Percentiles rank a stretch among this genome's conserved stretches.
Conservation (phyloP, 345 rosid species). For the Citrus cavaleriei region DNA sequence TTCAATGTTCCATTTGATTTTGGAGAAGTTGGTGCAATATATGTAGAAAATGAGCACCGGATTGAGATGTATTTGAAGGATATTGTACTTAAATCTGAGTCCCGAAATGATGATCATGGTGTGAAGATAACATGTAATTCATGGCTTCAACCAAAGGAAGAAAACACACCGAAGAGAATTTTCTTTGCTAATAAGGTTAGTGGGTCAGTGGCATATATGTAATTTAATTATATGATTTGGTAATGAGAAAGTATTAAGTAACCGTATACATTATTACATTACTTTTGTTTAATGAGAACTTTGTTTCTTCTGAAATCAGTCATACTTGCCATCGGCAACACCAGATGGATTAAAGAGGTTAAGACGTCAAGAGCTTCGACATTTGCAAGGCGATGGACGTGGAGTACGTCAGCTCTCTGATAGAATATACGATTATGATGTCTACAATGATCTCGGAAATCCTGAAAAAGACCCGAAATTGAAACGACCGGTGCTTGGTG, state of each 20-base stretch:
- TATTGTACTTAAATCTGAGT: slow-evolving; percentile 25
- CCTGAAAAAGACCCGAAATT: slow-evolving; percentile 16
- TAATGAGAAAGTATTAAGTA: no score
- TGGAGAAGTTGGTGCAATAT: slow-evolving; percentile 60
- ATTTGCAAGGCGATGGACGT: slow-evolving; percentile 33
- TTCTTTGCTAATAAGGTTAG: slow-evolving; percentile 60
- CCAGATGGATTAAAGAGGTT: slow-evolving; percentile 29
- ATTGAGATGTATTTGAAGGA: slow-evolving; percentile 53
- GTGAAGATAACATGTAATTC: slow-evolving; percentile 47
- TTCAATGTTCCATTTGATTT: slow-evolving; percentile 47
- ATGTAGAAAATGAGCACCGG: slow-evolving; percentile 68
- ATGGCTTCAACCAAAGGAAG: slow-evolving; percentile 58
- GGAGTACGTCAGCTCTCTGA: slow-evolving; percentile 32
- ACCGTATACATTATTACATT: no score
- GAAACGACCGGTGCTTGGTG: slow-evolving; percentile 25
- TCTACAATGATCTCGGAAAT: slow-evolving; percentile 36
- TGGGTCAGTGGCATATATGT: slow-evolving; percentile 10
- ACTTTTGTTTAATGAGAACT: no score
- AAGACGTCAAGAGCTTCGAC: slow-evolving; percentile 30
- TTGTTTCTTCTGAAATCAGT: not conserved
- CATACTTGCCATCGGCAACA: slow-evolving; percentile 36
- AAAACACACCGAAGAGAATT: slow-evolving; percentile 44
- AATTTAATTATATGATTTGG: no score
- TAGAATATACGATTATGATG: slow-evolving; percentile 38
- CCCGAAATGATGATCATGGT: slow-evolving; percentile 26